Percentiles rank a stretch among this genome's conserved stretches.
Evolutionary conservation across 441 rosid species (phyloP).

Genomic region (Metrosideros polymorpha): DNA sequence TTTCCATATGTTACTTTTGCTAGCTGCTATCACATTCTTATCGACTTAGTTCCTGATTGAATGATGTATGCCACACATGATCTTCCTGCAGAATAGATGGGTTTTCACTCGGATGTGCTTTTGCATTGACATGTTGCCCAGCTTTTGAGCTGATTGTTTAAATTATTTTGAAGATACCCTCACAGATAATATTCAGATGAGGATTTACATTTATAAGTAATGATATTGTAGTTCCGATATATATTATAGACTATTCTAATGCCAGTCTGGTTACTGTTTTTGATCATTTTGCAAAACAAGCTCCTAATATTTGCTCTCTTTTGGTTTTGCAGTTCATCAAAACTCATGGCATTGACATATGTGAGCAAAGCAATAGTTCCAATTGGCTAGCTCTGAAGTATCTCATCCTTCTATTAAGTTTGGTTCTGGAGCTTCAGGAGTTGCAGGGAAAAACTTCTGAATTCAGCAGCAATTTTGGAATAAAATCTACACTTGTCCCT

Average conservation of each 20-base stretch:
- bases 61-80: not conserved
- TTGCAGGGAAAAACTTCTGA: constrained; percentile 38
- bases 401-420: constrained; percentile 42
- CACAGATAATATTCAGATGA: not conserved
- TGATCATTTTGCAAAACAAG: not conserved
- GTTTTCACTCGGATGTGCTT: not conserved
- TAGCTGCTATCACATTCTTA: not conserved
- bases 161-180: not conserved
- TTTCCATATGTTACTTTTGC: not conserved
- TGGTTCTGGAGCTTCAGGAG: constrained; percentile 59
- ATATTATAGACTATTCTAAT: not conserved
- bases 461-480: constrained; percentile 18
- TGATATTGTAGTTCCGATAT: not conserved
- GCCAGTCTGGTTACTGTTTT: not conserved
- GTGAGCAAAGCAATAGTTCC: constrained; percentile 31
- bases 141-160: not conserved
- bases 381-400: constrained; percentile 51
- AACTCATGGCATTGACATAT: constrained; percentile 26
- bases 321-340: constrained; percentile 47
- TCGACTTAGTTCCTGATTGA: not conserved
- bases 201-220: not conserved
- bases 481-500: constrained; percentile 14
- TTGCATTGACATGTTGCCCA: not conserved
- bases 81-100: not conserved
- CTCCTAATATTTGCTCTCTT: not conserved